phyloP scores from a whole-genome alignment of 2,329 filamentous ascomycete species.

The Podosphaera fusca region DNA sequence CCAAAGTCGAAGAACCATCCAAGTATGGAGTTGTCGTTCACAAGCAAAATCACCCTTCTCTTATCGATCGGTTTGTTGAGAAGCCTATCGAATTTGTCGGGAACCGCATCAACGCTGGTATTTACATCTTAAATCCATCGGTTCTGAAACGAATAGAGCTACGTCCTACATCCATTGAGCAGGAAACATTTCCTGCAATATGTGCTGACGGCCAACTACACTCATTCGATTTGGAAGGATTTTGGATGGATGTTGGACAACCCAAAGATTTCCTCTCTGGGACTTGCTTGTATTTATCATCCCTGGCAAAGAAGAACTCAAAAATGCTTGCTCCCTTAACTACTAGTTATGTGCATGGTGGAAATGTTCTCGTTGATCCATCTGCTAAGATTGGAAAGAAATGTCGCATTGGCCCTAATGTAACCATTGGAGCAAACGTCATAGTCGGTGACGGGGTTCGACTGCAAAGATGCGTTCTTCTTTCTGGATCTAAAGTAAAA shows the following conservation, averaged over 20 bases:
- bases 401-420: constrained; percentile 93
- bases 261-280: constrained; percentile 95
- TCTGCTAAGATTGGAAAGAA: constrained; percentile 93
- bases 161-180: constrained; percentile 89
- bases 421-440: constrained; percentile 83
- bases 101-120: constrained; percentile 95
- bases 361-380: constrained; percentile 88
- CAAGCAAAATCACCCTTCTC: constrained; percentile 72
- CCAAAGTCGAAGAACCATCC: constrained; percentile 95
- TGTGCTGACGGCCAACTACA: constrained; percentile 75
- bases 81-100: constrained; percentile 97
- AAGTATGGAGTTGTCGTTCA: constrained; percentile 98
- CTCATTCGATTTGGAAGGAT: constrained; percentile 89
- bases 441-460: constrained; percentile 84
- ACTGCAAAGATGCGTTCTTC: constrained; percentile 75
- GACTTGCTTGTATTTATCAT: constrained; percentile 88
- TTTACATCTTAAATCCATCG: constrained; percentile 92
- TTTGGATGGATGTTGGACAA: constrained; percentile 99
- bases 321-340: constrained; percentile 54
- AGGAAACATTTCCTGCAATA: constrained; percentile 94
- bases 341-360: constrained; percentile 68
- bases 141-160: constrained; percentile 83
- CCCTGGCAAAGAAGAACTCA: constrained; percentile 70
- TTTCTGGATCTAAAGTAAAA: constrained; percentile 82
- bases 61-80: constrained; percentile 97